phyloP scores from a whole-genome alignment of 768 basidiomycete genomes.

The Pseudohyphozyma bogoriensis region DNA sequence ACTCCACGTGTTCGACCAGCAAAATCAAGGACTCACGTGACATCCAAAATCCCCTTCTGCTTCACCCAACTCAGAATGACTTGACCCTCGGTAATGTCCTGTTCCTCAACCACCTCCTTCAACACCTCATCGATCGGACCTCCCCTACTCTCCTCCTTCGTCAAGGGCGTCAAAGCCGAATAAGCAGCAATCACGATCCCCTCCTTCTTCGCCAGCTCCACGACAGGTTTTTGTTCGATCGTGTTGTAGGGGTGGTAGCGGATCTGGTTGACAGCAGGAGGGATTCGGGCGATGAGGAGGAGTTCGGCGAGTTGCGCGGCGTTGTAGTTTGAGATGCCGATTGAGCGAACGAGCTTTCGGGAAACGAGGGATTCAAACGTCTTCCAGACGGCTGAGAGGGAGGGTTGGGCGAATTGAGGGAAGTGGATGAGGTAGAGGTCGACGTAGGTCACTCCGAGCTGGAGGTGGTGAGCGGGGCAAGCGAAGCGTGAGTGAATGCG shows the following conservation, averaged over 20 bases:
- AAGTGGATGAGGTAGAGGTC: slow-evolving; percentile 6
- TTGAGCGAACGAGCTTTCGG: not conserved
- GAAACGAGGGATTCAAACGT: not conserved
- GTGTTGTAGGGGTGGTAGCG: slow-evolving; percentile 1
- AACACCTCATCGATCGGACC: not conserved
- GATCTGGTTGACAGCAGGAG: slow-evolving; percentile 2
- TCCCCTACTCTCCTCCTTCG: not conserved
- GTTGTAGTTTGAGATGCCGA: slow-evolving; percentile 6
- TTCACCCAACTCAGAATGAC: slow-evolving; percentile 2
- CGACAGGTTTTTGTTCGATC: not conserved
- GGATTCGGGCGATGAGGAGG: not conserved
- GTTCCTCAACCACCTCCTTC: not conserved
- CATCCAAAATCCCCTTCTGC: not conserved
- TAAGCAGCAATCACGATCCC: not conserved
- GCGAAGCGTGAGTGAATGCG: no score
- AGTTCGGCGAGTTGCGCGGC: not conserved
- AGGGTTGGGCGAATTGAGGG: not conserved
- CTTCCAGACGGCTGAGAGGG: not conserved
- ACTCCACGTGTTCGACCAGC: not conserved
- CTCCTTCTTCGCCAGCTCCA: not conserved
- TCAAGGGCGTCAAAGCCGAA: not conserved
- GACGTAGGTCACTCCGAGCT: slow-evolving; percentile 3
- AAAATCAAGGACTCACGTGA: not conserved
- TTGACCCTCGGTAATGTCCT: not conserved
- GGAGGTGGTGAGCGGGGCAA: not conserved